These are phyloP conservation scores for Schizosaccharomyces pombe DNA, from an alignment of 805 yeast species.

Conservation along the genomic window DNA sequence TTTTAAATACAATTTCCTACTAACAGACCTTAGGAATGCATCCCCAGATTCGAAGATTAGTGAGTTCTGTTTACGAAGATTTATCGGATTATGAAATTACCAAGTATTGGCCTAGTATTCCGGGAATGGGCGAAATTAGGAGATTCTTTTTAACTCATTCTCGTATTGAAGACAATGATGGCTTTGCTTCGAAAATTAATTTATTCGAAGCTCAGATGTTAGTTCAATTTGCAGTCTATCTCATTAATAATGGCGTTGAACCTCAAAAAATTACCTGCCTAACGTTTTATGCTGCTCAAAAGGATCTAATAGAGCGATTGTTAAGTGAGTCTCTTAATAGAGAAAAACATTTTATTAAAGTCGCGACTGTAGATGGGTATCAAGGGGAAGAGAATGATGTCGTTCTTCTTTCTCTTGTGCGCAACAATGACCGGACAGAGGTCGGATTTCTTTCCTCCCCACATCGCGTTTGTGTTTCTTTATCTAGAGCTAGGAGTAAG, in stretches of 20 bases:
- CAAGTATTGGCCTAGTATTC: not conserved
- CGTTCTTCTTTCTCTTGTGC: slow-evolving; percentile 67
- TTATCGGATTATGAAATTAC: not conserved
- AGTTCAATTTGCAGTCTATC: not conserved
- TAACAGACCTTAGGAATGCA: not conserved
- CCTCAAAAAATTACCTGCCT: not conserved
- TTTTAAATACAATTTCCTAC: not conserved
- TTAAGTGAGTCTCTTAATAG: not conserved
- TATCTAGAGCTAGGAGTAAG: slow-evolving; percentile 73
- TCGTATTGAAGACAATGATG: not conserved
- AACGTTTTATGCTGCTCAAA: not conserved
- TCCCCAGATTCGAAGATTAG: not conserved
- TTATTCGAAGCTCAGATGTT: not conserved
- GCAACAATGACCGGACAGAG: slow-evolving; percentile 41
- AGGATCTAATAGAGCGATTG: not conserved
- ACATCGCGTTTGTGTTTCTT: slow-evolving; percentile 77
- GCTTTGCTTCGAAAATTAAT: not conserved
- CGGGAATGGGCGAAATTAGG: not conserved
- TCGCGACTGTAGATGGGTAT: slow-evolving; percentile 66
- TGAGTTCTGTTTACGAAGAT: not conserved
- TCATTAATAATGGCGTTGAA: not conserved
- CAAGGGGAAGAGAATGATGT: slow-evolving; percentile 93
- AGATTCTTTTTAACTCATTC: not conserved
- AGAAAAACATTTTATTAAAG: not conserved
- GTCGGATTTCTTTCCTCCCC: slow-evolving; percentile 66